Base-by-base conservation (phyloP, 768 basidiomycete species). In the Termitomyces eurrhizus region DNA sequence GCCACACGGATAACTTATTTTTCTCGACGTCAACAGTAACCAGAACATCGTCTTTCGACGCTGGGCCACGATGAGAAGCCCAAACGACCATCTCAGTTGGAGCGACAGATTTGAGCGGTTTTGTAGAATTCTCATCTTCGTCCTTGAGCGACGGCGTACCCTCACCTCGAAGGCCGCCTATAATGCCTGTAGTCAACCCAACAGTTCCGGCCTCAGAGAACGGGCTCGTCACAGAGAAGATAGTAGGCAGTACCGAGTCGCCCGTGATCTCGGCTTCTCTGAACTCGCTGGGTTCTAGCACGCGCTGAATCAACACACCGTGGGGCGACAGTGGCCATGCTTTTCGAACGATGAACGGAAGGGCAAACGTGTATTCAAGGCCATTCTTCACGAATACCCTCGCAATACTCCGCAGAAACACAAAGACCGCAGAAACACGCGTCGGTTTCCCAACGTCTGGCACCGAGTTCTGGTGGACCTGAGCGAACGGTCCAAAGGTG, bases 261-360 rank as follows among this genome's bases (percentile, higher is more conserved):
- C 87, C 88, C 0, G 84, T 82, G n/a, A 77, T 67, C 52, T 82
- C 81, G 3, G 86, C 86, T 57, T 92, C 90, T 18, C 81, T 77
- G 6, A 87, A 68, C 69, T 94, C 92, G 7, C 77, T 75, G 1
- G 82, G 77, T 65, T 90, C 89, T 52, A 92, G 76, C 5, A 84
- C 82, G 32, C 92, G 79, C 66, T 93, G 89, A 46, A 94, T 83
- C 75, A 93, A 78, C 26, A 93, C 81, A 1, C 92, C 92, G 63
- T 90, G 87, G 1, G 92, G 92, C 59, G 78, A 79, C 24, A 92
- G 74, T 4, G 92, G 85, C 91, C 90, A 93, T 1, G 89, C 92
- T 62, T 79, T 83, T 41, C 87, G 80, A 3, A 92, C 89, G 59
- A 91, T 82, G 68, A 94, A 94, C 0, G 92, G 92, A 4, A 94